These are phyloP conservation scores for Tuber aestivum DNA, from an alignment of 495 filamentous ascomycete genomes.

Conservation along the genomic window DNA sequence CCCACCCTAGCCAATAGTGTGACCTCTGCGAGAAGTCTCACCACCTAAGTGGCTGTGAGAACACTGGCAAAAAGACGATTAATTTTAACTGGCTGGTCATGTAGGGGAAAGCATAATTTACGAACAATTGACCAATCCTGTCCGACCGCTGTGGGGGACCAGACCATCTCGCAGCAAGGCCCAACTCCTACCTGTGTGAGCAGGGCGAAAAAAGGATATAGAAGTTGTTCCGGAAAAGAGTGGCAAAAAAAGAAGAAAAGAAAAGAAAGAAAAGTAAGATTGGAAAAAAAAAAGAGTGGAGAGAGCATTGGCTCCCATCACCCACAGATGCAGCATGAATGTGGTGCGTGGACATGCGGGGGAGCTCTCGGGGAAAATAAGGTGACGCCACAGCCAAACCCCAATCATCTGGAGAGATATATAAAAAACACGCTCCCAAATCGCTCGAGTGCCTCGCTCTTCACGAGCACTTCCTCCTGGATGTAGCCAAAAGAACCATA, in stretches of 20 bases:
- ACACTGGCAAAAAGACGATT: constrained; percentile 3
- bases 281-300: neutral
- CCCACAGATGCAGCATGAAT: neutral
- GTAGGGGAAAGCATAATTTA: neutral
- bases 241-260: neutral
- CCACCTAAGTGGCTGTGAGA: neutral
- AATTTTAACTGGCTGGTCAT: neutral
- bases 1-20: constrained; percentile 28
- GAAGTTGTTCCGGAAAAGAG: neutral
- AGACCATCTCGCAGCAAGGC: neutral
- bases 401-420: neutral
- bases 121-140: neutral
- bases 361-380: neutral
- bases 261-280: neutral
- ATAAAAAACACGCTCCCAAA: neutral
- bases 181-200: constrained; percentile 1
- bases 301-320: neutral
- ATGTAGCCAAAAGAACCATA: neutral
- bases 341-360: neutral
- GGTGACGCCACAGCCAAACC: neutral
- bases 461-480: neutral
- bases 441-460: neutral
- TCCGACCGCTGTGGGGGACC: neutral
- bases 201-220: constrained; percentile 3
- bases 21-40: constrained; percentile 17